A percentile compares a stretch with the other conserved stretches of the same genome.
Evolutionary conservation across 2,329 filamentous ascomycete species (phyloP).

Genomic region (Acrocalymma vagum): DNA sequence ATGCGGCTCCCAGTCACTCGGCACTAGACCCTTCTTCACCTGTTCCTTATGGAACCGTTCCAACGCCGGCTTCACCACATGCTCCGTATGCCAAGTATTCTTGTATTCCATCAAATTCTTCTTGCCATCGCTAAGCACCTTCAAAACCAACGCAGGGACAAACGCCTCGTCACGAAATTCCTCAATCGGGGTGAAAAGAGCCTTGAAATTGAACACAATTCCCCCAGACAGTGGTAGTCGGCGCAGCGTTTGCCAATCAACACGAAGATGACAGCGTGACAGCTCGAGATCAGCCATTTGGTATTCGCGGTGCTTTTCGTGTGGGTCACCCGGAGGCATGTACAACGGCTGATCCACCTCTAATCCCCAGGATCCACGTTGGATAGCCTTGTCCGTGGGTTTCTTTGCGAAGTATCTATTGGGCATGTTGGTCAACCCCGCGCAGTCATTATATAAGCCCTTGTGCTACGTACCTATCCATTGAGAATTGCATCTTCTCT

Average conservation of each 20-base stretch:
- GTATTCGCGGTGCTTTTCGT: constrained; percentile 65
- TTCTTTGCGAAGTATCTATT: constrained; percentile 81
- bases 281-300: constrained; percentile 67
- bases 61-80: constrained; percentile 72
- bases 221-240: constrained; percentile 78
- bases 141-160: constrained; percentile 73
- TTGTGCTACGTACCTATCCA: constrained; percentile 71
- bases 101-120: constrained; percentile 79
- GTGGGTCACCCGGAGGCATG: constrained; percentile 73
- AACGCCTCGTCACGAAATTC: constrained; percentile 77
- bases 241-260: constrained; percentile 89
- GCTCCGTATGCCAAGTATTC: constrained; percentile 80
- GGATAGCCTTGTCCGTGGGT: constrained; percentile 77
- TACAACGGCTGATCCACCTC: constrained; percentile 80
- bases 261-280: constrained; percentile 72
- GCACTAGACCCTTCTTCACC: constrained; percentile 66
- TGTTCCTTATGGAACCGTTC: constrained; percentile 73
- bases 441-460: constrained; percentile 12
- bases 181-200: constrained; percentile 77
- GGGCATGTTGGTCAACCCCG: constrained; percentile 4
- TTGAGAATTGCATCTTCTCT: constrained; percentile 86
- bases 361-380: constrained; percentile 84
- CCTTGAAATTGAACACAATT: constrained; percentile 89
- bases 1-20: constrained; percentile 69
- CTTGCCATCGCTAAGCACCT: constrained; percentile 76